Base-by-base conservation (phyloP, 2,329 filamentous ascomycete species). In the Raffaelea deltoideospora region DNA sequence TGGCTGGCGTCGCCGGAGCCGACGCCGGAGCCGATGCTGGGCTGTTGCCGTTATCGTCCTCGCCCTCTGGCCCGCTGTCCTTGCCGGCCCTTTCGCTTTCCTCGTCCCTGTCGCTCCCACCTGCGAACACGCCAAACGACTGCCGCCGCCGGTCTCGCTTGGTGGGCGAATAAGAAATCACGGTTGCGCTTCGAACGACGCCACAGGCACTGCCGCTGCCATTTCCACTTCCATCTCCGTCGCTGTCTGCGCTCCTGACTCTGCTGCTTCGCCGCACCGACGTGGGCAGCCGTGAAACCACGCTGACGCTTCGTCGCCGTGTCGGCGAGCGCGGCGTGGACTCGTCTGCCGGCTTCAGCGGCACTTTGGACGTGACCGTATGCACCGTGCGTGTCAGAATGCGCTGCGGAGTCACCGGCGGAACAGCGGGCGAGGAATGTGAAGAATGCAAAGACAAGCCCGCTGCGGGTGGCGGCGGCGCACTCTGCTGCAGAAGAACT, bases 291-390 rank as follows among this genome's bases (percentile, higher is more conserved):
- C 64, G 62, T 0, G 68, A 65, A n/a, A n/a, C n/a, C 17, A 58
- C 63, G 38, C 66, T 72, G 42, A 63, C 60, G 45, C 67, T 64
- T 23, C 63, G 64, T 44, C 62, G 63, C 50, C 66, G 70, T 17
- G 50, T 40, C 32, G 56, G 45, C 41, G 63, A 53, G 39, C 60
- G 57, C 24, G 68, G 56, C 37, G 69, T 59, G 48, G 67, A 57
- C 50, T 80, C 56, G 48, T 72, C 78, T 19, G 76, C 75, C 4
- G 74, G 63, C 53, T 83, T 84, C 29, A 87, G 58, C 2, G 81
- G 80, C 5, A 87, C 73, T 56, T 86, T 87, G 20, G 78, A 81
- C n/a, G n/a, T n/a, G 0, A 82, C 75, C 0, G 82, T 87, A 53
- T 81, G 72, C 43, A 79, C 71, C n/a, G 66, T 61, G 38, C 64